Evolutionary conservation across 2,329 filamentous ascomycete species (phyloP), one percentile per base, ranked within the genome.

Genomic region (Colletotrichum euphorbiae): DNA sequence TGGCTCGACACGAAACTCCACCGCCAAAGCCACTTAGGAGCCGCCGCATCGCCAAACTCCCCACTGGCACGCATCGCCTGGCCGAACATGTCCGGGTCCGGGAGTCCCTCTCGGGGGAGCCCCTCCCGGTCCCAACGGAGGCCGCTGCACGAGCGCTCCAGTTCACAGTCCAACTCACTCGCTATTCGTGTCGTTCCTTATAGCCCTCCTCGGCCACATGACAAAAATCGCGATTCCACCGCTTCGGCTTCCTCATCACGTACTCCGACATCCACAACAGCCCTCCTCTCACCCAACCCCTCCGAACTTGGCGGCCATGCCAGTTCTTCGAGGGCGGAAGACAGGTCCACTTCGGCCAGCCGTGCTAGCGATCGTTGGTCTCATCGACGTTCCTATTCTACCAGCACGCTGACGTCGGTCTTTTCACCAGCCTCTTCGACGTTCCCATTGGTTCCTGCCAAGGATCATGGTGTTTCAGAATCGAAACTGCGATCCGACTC

Each of bases 101-200:
- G 66, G 66, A 69, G 66, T 61, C 61, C 65, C 59, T 67, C 64
- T 19, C 64, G 64, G 45, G 64, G 64, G 43, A 57, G 64, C 45
- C 61, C 66, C 55, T 70, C 66, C 67, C 76, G 72, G 72, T 72
- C 73, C 73, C 75, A 71, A 71, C 75, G 71, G 64, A 70, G 72
- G 71, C 79, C 80, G 43, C 75, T 80, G 62, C 77, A 79, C 70
- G 78, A 82, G 73, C 79, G 78, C 62, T 77, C 78, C 42, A 77
- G 77, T 33, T 81, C 82, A 69, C 79, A 82, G 72, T 79, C 77
- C 72, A 83, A 79, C 71, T 75, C 74, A 45, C 75, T 78, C 46
- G 78, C 79, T 67, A 85, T 85, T 72, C 82, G 83, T 56, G 72
- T 85, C 62, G 83, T 85, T 56, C 82, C 83, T 19, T 84, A 85